These are phyloP conservation scores for Chaetomiaceae sp. DNA, from an alignment of 2,329 filamentous ascomycete genomes.

Conservation along the genomic window DNA sequence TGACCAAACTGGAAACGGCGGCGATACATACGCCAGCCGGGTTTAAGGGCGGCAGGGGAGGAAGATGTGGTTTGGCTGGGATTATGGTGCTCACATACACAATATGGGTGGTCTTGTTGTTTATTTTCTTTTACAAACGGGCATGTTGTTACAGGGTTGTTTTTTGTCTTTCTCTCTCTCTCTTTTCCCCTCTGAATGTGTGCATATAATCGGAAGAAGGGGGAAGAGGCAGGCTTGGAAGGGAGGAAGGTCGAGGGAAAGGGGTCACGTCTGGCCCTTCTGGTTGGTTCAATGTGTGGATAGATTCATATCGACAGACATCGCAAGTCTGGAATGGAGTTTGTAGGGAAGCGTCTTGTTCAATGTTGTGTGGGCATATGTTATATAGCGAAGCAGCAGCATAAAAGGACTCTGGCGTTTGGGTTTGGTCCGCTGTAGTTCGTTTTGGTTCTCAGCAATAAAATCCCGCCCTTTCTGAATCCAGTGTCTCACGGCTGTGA, in stretches of 20 bases:
- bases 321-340: no score
- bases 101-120: constrained; percentile 7
- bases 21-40: no score
- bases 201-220: constrained; percentile 10
- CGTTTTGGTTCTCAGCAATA: no score
- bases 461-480: no score
- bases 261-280: not conserved
- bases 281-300: not conserved
- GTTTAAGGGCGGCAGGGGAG: no score
- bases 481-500: no score
- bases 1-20: no score
- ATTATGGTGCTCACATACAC: not conserved
- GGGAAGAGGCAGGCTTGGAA: not conserved
- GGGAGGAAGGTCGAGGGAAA: no score
- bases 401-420: constrained; percentile 13
- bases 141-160: not conserved
- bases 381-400: constrained; percentile 7
- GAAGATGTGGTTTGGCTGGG: no score
- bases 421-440: not conserved
- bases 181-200: not conserved
- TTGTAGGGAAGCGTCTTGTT: not conserved
- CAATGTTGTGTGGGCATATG: not conserved
- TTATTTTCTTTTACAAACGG: no score
- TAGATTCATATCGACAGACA: not conserved
- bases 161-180: not conserved